phyloP scores from a whole-genome alignment of 108 stramenopile genomes.

The Discostella stelligeroides region DNA sequence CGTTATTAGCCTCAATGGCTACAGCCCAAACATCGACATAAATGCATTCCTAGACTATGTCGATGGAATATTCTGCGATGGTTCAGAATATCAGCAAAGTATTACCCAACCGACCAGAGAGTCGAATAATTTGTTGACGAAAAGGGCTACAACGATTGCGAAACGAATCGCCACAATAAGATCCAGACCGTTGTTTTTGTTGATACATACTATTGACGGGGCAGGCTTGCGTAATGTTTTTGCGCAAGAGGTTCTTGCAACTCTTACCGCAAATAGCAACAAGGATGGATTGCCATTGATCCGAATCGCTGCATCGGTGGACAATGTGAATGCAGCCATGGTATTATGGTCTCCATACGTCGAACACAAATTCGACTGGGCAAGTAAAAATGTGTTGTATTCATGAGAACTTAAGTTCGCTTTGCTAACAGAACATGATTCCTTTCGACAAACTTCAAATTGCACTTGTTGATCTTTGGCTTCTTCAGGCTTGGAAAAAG shows the following conservation, averaged over 20 bases:
- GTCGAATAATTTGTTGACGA: constrained; percentile 23
- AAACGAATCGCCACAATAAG: constrained; percentile 43
- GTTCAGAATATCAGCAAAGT: constrained; percentile 38
- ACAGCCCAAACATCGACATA: constrained; percentile 49
- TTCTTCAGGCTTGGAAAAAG: constrained; percentile 54
- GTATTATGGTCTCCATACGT: constrained; percentile 53
- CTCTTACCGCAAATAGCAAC: constrained; percentile 56
- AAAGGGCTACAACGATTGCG: constrained; percentile 55
- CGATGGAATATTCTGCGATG: constrained; percentile 50
- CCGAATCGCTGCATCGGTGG: constrained; percentile 73
- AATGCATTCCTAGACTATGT: constrained; percentile 54
- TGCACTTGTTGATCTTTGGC: neutral
- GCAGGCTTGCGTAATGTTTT: constrained; percentile 46
- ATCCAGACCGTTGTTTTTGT: constrained; percentile 57
- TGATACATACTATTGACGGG: constrained; percentile 82
- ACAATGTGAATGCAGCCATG: constrained; percentile 69
- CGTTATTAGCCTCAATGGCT: constrained; percentile 50
- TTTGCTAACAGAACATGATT: too few relatives aligned
- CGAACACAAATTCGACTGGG: constrained; percentile 44
- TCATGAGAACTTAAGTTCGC: neutral
- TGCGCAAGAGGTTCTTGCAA: constrained; percentile 68
- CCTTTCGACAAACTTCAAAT: too few relatives aligned
- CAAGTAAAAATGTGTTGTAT: constrained; percentile 26
- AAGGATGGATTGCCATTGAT: constrained; percentile 48
- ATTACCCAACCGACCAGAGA: constrained; percentile 10